Evolutionary conservation across 1,284 basidiomycete species (phyloP), one percentile per base, ranked within the genome.

Genomic region (Fomitiporia mediterranea): DNA sequence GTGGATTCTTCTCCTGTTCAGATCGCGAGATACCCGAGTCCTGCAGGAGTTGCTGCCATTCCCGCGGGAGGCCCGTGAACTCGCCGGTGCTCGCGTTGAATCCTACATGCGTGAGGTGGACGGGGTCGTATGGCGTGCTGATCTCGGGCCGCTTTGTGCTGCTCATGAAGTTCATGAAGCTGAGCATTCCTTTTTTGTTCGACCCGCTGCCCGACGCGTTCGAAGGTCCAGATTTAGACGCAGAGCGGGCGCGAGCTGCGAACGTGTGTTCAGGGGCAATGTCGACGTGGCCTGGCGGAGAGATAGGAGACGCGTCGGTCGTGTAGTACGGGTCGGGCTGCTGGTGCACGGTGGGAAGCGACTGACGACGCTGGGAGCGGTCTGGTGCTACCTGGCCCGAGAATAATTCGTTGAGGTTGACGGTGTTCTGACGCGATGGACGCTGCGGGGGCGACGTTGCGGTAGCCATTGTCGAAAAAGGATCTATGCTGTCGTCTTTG

Each of bases 1-100:
- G 91, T 0, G 97, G 97, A 68, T 99, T 96, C 76, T 92, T 93
- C 72, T 97, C 95, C 75, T 99, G 97, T 70, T 99, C 96, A 43
- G 79, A 81, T 64, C 89, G 84, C 23, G 94, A 95, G 69, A 99
- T 98, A 53, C 97, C 97, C 58, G 89, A 94, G 69, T 98, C 95
- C 70, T 97, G 93, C 47, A 99, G 74, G 4, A 99, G 80, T 70
- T 98, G 92, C 70, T 99, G 97, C 97, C 97, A 99, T 74, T 99
- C 96, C 69, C 95, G 95, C 1, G 97, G 97, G 55, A 99, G 79
- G 3, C 97, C 97, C 7, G 91, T 95, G 74, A 94, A 99, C 74
- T 99, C 95, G 57, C 97, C 97, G 0, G 96, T 99, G 59, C 93
- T 95, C 32, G 93, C 94, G 74, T 99, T 98, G 82, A 98, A 99